Base-by-base conservation (phyloP, 1,284 basidiomycete genomes). In the Cutaneotrichosporon cutaneum region DNA sequence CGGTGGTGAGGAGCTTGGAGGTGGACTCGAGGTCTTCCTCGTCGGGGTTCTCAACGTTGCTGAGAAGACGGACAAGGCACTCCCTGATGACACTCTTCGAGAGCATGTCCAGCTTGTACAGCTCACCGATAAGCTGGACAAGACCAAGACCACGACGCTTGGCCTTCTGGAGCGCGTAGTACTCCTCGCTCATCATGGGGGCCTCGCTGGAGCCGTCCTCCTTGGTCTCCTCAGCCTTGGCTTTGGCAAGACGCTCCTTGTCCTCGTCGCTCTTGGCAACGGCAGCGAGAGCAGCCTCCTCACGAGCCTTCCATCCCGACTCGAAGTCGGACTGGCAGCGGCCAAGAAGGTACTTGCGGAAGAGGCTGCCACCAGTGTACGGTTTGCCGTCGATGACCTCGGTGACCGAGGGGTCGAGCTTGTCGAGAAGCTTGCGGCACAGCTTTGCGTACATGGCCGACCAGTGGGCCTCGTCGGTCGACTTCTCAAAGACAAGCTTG, bases 21-120 rank as follows among this genome's bases (percentile, higher is more conserved):
- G 97, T 85, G 54, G 89, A 92, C 83, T 98, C 95, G 69, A 98
- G 90, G 76, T 98, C 94, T 81, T 97, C 95, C 81, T 98, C 95
- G 76, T 97, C 93, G 0, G 94, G 94, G 73, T 92, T 90, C 64
- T 92, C 88, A 62, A 94, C 89, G 75, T 97, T 96, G 66, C 88
- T 86, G 27, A 98, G 84, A 8, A 98, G 85, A 80, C 94, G 93
- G 85, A 94, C 91, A 76, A 98, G 88, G 82, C 94, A 98, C 75
- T 92, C 88, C 80, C 94, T 90, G 89, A 99, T 97, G 81, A 95
- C 94, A 68, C 90, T 87, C 80, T 92, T 90, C 51, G 90, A 92
- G 59, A 96, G 83, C 91, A 96, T 95, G 79, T 89, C 88, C 42
- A 97, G 83, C 83, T 97, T 97, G 88, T 94, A 98, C 61, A 98